These are phyloP conservation scores for Panus rudis DNA, from an alignment of 768 basidiomycete species.

Conservation along the genomic window DNA sequence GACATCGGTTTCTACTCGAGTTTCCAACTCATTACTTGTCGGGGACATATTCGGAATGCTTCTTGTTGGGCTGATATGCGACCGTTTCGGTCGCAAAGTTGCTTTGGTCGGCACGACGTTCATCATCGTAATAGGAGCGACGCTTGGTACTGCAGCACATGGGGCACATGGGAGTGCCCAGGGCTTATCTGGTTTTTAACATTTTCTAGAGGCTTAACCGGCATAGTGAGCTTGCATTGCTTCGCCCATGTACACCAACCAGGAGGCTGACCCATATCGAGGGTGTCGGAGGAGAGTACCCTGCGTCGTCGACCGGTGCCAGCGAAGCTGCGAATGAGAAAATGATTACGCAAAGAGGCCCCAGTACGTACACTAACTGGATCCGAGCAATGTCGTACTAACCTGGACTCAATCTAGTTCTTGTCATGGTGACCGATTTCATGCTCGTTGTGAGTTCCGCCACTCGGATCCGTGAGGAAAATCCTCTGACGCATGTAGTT, in stretches of 20 bases:
- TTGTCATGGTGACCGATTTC: conserved; percentile 73
- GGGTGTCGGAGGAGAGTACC: conserved; percentile 77
- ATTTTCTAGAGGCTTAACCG: conserved; percentile 63
- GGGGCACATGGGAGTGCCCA: conserved; percentile 46
- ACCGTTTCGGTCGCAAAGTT: conserved; percentile 65
- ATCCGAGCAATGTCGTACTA: no score
- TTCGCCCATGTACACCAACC: no score
- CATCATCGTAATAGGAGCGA: conserved; percentile 64
- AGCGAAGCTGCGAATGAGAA: conserved; percentile 71
- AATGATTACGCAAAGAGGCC: conserved; percentile 51
- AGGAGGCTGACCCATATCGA: conserved; percentile 20
- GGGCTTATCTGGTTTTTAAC: conserved; percentile 74
- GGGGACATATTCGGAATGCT: conserved; percentile 63
- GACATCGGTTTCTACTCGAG: conserved; percentile 52
- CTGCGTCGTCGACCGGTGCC: conserved; percentile 62
- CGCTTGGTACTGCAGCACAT: conserved; percentile 60
- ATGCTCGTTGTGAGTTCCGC: conserved; percentile 45
- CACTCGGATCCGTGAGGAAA: background rate
- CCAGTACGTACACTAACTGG: conserved; percentile 29
- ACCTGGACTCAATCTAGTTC: no score
- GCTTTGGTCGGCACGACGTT: conserved; percentile 66
- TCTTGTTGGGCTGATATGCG: conserved; percentile 61
- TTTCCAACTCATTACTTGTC: conserved; percentile 67
- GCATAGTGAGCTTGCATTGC: conserved; percentile 40
- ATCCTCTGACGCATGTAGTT: conserved; percentile 40